phyloP scores from a whole-genome alignment of 805 yeast genomes.

The Yarrowia porcina region DNA sequence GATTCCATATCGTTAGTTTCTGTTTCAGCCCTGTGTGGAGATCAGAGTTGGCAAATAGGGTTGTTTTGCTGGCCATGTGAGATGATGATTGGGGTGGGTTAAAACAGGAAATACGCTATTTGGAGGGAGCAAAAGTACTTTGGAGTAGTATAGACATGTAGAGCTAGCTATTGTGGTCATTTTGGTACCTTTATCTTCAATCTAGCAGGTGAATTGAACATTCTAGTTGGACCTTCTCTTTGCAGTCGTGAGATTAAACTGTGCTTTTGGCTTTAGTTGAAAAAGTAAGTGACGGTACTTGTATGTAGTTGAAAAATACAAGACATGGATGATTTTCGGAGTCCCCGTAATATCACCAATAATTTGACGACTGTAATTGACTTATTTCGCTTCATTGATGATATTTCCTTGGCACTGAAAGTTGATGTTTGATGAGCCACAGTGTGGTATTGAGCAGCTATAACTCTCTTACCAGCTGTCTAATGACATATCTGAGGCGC shows the following conservation, averaged over 20 bases:
- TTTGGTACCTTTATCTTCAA: neutral
- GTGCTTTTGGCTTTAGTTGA: neutral
- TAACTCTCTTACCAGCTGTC: too few relatives aligned
- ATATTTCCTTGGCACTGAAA: too few relatives aligned
- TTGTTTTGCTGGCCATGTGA: conserved; percentile 2
- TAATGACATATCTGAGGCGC: neutral
- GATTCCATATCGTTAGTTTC: neutral
- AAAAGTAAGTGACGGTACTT: neutral
- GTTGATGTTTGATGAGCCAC: too few relatives aligned
- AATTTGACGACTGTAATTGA: too few relatives aligned
- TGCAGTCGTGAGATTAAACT: neutral
- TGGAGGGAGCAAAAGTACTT: neutral
- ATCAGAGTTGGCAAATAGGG: conserved; percentile 14
- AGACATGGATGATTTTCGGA: neutral
- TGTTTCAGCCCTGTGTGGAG: conserved; percentile 1
- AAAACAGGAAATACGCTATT: too few relatives aligned
- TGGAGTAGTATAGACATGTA: too few relatives aligned
- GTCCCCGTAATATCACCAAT: too few relatives aligned
- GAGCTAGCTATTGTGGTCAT: neutral
- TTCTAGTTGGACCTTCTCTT: neutral
- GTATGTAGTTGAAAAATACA: neutral
- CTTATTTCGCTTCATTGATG: too few relatives aligned
- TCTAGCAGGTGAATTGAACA: neutral
- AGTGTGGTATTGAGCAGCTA: too few relatives aligned
- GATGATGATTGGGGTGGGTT: neutral